These are phyloP conservation scores for Aspergillus cejpii DNA, from an alignment of 2,329 filamentous ascomycete species.

Conservation along the genomic window DNA sequence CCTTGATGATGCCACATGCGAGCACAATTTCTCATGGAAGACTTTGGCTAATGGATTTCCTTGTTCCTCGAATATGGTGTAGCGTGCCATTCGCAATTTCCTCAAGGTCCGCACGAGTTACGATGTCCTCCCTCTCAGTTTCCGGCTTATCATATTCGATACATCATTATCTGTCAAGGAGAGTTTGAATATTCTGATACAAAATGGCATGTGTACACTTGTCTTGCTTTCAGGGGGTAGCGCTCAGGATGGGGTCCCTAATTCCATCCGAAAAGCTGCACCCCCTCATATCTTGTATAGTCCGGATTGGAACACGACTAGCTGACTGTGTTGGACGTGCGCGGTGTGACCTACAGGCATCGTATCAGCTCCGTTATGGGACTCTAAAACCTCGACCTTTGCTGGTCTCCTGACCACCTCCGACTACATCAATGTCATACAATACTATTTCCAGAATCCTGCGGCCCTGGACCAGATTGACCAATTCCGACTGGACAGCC, in stretches of 20 bases:
- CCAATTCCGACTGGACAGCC: conserved; percentile 83
- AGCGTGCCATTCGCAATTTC: conserved; percentile 91
- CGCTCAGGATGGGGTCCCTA: background rate
- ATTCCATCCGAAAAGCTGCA: background rate
- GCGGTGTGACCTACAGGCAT: conserved; percentile 58
- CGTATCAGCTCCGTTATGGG: conserved; percentile 94
- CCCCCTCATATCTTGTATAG: background rate
- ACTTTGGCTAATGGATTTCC: conserved; percentile 25
- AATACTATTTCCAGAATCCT: conserved; percentile 97
- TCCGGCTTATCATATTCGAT: conserved; percentile 91
- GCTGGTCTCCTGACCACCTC: conserved; percentile 90
- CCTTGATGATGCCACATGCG: background rate
- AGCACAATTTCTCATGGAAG: background rate
- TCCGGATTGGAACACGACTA: conserved; percentile 1
- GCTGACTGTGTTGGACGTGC: conserved; percentile 17
- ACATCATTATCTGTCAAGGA: conserved; percentile 94
- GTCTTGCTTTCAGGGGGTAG: background rate
- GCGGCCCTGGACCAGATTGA: conserved; percentile 85
- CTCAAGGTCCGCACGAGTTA: conserved; percentile 94
- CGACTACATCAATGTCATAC: conserved; percentile 97
- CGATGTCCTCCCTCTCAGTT: conserved; percentile 92
- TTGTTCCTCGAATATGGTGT: conserved; percentile 18
- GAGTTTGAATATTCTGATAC: conserved; percentile 87
- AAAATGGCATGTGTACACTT: conserved; percentile 64
- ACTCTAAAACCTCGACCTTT: conserved; percentile 86